phyloP scores from a whole-genome alignment of 352 stramenopile species.

The Pythium guiyangense region DNA sequence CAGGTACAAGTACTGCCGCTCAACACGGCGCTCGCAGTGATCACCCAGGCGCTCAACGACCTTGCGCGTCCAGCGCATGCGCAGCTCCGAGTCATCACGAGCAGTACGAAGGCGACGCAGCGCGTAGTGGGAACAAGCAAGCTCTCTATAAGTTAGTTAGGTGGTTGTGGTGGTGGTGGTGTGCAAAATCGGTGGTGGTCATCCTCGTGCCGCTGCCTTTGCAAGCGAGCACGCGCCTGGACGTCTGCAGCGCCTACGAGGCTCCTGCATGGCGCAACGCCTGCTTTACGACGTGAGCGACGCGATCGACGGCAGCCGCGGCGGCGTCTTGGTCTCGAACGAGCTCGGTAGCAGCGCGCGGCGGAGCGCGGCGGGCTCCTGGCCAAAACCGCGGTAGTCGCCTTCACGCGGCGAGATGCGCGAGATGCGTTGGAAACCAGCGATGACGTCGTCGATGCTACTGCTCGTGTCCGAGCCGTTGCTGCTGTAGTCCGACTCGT shows the following conservation, averaged over 20 bases:
- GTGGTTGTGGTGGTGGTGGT: not conserved
- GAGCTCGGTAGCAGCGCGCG: constrained; percentile 9
- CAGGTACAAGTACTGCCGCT: too few relatives aligned
- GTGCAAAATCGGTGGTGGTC: not conserved
- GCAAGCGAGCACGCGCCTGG: too few relatives aligned
- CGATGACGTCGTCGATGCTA: constrained; percentile 14
- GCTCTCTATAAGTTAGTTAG: not conserved
- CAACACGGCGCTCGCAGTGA: too few relatives aligned
- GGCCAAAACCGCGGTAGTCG: constrained; percentile 2
- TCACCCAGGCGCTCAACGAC: too few relatives aligned
- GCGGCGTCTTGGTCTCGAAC: constrained; percentile 8
- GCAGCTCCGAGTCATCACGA: too few relatives aligned
- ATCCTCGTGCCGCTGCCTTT: too few relatives aligned
- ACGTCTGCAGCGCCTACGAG: too few relatives aligned
- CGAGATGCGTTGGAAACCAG: constrained; percentile 12
- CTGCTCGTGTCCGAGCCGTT: constrained; percentile 8
- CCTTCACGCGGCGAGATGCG: constrained; percentile 11
- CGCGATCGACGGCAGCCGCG: constrained; percentile 8
- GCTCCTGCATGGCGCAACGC: not conserved
- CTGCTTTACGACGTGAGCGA: constrained; percentile 8
- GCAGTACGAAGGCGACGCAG: too few relatives aligned
- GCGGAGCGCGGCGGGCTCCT: not conserved
- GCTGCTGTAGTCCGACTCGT: constrained; percentile 10
- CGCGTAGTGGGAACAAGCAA: too few relatives aligned
- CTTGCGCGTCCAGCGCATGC: too few relatives aligned